Evolutionary conservation across 306 rosid species (phyloP).

Genomic region (Alnus glutinosa): DNA sequence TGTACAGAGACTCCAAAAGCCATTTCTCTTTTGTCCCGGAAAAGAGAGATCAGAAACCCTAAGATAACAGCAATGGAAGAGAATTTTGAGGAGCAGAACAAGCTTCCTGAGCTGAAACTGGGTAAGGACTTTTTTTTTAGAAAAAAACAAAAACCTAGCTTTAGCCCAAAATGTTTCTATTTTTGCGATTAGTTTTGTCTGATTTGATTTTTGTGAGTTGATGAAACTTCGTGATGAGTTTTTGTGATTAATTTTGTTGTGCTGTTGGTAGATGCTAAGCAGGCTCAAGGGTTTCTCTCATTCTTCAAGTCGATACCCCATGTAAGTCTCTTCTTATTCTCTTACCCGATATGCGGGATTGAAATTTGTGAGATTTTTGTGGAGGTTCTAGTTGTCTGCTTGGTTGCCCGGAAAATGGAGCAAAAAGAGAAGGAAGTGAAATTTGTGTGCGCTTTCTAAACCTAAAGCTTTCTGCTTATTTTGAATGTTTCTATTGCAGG

Average conservation of each 20-base stretch:
- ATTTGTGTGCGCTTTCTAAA: not conserved
- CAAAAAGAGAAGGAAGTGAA: slow-evolving; percentile 1
- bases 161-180: not conserved
- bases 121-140: slow-evolving; percentile 34
- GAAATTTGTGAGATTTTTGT: not conserved
- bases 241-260: not conserved
- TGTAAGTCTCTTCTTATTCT: slow-evolving; percentile 46
- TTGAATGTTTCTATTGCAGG: slow-evolving; percentile 56
- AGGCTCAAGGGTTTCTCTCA: slow-evolving; percentile 93
- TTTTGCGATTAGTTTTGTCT: not conserved
- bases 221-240: slow-evolving; percentile 9
- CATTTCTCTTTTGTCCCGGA: not conserved
- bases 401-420: slow-evolving; percentile 11
- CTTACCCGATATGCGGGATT: slow-evolving; percentile 10
- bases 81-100: slow-evolving; percentile 53
- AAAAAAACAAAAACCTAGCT: slow-evolving; percentile 11
- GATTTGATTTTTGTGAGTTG: not conserved
- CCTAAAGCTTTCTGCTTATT: slow-evolving; percentile 6
- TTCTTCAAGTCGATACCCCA: slow-evolving; percentile 83
- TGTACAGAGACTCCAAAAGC: not conserved
- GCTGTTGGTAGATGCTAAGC: slow-evolving; percentile 71
- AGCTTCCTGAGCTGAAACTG: slow-evolving; percentile 91
- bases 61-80: slow-evolving; percentile 52
- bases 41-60: slow-evolving; percentile 30
- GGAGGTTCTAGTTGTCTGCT: not conserved